A percentile compares a stretch with the other conserved stretches of the same genome.
phyloP scores from a whole-genome alignment of 306 rosid species.

The Cucumis cinereus region DNA sequence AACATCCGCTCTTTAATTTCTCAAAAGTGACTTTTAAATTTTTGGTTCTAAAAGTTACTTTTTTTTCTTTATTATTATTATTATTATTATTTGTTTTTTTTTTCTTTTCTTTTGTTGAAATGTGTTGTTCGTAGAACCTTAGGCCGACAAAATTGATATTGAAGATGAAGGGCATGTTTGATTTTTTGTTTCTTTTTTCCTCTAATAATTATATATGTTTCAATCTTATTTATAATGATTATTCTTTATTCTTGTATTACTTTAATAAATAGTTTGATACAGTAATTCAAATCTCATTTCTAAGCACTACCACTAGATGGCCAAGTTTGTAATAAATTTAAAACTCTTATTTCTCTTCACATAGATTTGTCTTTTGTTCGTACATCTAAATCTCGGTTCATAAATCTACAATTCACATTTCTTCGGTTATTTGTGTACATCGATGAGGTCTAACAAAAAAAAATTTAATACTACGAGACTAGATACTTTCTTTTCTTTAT shows the following conservation, averaged over 20 bases:
- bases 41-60: not conserved
- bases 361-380: not conserved
- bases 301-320: not conserved
- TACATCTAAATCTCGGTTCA: not conserved
- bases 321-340: no score
- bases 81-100: not conserved
- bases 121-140: not conserved
- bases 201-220: not conserved
- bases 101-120: not conserved
- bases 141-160: not conserved
- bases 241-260: not conserved
- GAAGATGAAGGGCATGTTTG: not conserved
- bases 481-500: no score
- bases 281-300: not conserved
- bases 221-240: not conserved
- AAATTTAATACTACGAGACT: no score
- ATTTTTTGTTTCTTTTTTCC: not conserved
- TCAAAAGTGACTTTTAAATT: not conserved
- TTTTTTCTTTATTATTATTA: no score
- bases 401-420: no score
- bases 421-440: no score
- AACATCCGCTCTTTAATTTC: constrained; percentile 29
- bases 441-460: no score
- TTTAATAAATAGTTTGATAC: not conserved
- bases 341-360: not conserved